A percentile compares a stretch with the other conserved stretches of the same genome.
Evolutionary conservation across 2,329 filamentous ascomycete species (phyloP).

Genomic region (Colletotrichum coccodes): DNA sequence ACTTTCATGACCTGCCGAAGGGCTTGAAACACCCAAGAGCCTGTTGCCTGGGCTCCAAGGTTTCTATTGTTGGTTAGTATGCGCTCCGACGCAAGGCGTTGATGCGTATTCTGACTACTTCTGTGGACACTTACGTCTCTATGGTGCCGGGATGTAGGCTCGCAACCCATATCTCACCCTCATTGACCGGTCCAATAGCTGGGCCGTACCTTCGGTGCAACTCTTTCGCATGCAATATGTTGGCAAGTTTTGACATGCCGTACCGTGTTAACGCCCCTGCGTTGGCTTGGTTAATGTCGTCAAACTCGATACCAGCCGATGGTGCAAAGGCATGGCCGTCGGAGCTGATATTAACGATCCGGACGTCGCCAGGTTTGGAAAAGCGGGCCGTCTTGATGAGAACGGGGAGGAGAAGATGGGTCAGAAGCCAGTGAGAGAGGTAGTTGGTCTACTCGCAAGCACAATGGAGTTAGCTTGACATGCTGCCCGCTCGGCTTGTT

Average conservation of each 20-base stretch:
- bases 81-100: no score
- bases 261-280: constrained; percentile 45
- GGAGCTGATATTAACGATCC: constrained; percentile 37
- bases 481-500: no score
- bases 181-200: neutral
- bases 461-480: no score
- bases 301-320: constrained; percentile 34
- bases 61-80: no score
- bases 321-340: constrained; percentile 35
- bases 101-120: no score
- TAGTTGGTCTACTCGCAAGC: no score
- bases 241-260: constrained; percentile 58
- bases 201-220: constrained; percentile 48
- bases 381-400: constrained; percentile 43
- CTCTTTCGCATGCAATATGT: constrained; percentile 53
- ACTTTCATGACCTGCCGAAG: no score
- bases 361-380: constrained; percentile 24
- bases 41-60: no score
- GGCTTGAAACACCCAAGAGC: no score
- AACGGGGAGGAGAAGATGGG: constrained; percentile 48
- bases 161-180: constrained; percentile 13
- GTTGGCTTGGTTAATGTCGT: constrained; percentile 28
- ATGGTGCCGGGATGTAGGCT: constrained; percentile 5
- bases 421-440: constrained; percentile 53
- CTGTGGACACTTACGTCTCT: no score